Conservation (phyloP, 2,329 filamentous ascomycete genomes). For the Phyllosticta capitalensis region DNA sequence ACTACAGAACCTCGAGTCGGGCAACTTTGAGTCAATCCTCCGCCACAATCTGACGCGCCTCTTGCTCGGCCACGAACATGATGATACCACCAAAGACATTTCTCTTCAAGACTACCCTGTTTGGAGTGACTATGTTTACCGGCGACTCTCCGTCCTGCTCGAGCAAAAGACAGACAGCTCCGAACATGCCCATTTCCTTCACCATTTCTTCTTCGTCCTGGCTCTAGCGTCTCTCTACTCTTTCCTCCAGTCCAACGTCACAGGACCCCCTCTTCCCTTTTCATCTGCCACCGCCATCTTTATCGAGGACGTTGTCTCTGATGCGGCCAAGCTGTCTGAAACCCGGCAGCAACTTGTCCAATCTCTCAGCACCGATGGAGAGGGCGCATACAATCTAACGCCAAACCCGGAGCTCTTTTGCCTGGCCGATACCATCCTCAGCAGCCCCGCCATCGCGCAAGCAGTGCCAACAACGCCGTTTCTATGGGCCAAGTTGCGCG, state of each 20-base stretch:
- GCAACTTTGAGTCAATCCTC: conserved; percentile 33
- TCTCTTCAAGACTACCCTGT: conserved; percentile 24
- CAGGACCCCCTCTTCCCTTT: conserved; percentile 68
- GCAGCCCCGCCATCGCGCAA: conserved; percentile 37
- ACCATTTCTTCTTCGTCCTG: conserved; percentile 41
- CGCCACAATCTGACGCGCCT: conserved; percentile 25
- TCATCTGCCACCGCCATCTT: conserved; percentile 41
- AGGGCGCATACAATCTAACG: conserved; percentile 75
- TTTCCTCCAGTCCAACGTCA: conserved; percentile 81
- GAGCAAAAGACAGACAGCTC: conserved; percentile 6
- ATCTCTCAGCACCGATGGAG: conserved; percentile 69
- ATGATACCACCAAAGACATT: conserved; percentile 23
- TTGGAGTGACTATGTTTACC: conserved; percentile 34
- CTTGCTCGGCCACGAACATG: conserved; percentile 32
- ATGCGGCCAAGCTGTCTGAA: conserved; percentile 26
- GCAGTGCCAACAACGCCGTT: conserved; percentile 27
- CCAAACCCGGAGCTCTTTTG: conserved; percentile 77
- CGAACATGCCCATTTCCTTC: conserved; percentile 30
- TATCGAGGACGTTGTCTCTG: conserved; percentile 35
- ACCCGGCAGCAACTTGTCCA: conserved; percentile 54
- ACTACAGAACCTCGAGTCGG: conserved; percentile 32
- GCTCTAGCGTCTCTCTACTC: conserved; percentile 63
- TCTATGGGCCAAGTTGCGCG: conserved; percentile 58
- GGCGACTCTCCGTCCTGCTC: not conserved
- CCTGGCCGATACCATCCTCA: conserved; percentile 56